A percentile compares a stretch with the other conserved stretches of the same genome.
Conservation (phyloP, 768 basidiomycete species). For the Megacollybia marginata region DNA sequence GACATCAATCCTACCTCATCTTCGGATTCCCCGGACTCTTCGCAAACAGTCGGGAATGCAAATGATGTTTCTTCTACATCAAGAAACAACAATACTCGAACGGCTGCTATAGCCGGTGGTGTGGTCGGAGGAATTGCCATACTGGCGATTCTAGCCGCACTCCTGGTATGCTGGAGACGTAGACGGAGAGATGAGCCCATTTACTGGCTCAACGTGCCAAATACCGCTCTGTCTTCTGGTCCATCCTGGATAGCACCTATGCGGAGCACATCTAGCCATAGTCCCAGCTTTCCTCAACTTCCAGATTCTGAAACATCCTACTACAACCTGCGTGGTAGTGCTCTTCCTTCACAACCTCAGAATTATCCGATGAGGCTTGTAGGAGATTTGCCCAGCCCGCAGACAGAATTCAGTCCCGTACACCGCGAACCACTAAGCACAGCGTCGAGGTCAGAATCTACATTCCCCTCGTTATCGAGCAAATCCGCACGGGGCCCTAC, state of each 20-base stretch:
- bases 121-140: slow-evolving; percentile 32
- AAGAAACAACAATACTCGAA: slow-evolving; percentile 9
- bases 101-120: slow-evolving; percentile 42
- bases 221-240: not conserved
- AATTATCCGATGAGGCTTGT: too few relatives aligned
- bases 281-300: not conserved
- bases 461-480: not conserved
- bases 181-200: not conserved
- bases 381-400: too few relatives aligned
- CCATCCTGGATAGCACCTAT: not conserved
- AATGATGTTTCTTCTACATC: slow-evolving; percentile 1
- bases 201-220: not conserved
- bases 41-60: too few relatives aligned
- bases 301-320: not conserved
- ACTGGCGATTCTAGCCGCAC: slow-evolving; percentile 20
- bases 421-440: not conserved
- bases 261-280: not conserved
- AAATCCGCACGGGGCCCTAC: not conserved
- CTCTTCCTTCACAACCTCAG: too few relatives aligned
- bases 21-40: not conserved
- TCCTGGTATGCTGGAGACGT: slow-evolving; percentile 4
- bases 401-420: not conserved
- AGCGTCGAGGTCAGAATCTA: not conserved
- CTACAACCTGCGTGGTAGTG: too few relatives aligned
- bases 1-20: not conserved